Base-by-base conservation (phyloP, 768 basidiomycete genomes). In the Rhizopogon rudus region DNA sequence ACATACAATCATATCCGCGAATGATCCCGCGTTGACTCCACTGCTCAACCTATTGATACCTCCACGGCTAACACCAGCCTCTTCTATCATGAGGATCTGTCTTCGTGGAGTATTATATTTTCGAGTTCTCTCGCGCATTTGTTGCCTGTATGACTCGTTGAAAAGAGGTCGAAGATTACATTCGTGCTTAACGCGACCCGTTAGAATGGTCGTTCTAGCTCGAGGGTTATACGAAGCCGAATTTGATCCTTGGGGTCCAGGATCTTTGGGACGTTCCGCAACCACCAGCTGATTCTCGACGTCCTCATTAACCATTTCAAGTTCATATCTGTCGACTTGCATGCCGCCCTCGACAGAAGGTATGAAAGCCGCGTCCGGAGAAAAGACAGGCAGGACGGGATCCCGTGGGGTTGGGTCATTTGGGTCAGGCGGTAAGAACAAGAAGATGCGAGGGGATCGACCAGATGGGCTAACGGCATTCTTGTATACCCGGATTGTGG, bases 231-330 rank as follows among this genome's bases (percentile, higher is more conserved):
- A 66, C 0, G 77, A 72, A 68, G 31, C 75, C 69, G 39, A 78
- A 65, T 51, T 70, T 65, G 13, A 60, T 43, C 55, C 68, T 69
- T 55, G 79, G 63, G 29, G 77, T 69, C 17, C 75, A 33, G 67
- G 82, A 51, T 76, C 87, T 63, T 90, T 92, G 22, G 86, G 86
- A 51, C 86, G 82, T 69, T 93, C 90, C 0, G 90, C 91, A 37
- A 93, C 81, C 29, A 93, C 89, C 54, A 90, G 80, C 69, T 93
- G 87, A 72, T 93, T 94, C 62, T 90, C 88, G 8, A 91, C 87
- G 33, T 81, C 71, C 58, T 91, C 87, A 58, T 91, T 88, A 42
- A 93, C 84, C 82, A 96, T 91, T 42, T 91, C 87, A 35, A 98
- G 77, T 61, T 93, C 90, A 72, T 93, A 98, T 68, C 84, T 81